Evolutionary conservation across 352 stramenopile species (phyloP), one percentile per base, ranked within the genome.

Genomic region (Globisporangium nunn): DNA sequence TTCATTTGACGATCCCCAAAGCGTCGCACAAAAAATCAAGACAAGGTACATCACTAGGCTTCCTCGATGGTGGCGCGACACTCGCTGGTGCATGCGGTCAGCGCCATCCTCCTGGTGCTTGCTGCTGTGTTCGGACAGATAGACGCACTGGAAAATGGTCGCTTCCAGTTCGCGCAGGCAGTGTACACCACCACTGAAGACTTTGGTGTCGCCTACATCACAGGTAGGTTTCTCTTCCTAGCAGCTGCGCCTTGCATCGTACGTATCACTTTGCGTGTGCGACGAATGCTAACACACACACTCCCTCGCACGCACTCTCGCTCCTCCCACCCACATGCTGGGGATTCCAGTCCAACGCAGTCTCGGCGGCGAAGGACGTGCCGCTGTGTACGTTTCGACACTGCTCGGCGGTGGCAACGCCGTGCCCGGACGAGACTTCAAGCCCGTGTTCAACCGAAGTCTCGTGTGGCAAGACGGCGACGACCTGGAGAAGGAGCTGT

Each of bases 391-490:
- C 58, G 68, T 91, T 8, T 87, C 80, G 1, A 78, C 74, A 14
- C 62, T 75, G 31, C 66, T 73, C 31, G 61, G 59, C 2, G 60
- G 62, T 2, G 75, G 74, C 10, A 82, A 72, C 29, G 78, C 78
- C 7, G 62, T 87, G n/a, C 58, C 74, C 18, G 74, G 72, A 0
- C 60, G 66, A 10, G 76, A 91, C 59, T 88, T 79, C 50, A 72
- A 70, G 40, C 60, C 72, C 3, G 50, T 87, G 6, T 86, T 74
- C 59, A 91, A 91, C 58, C 55, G 74, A 18, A 91, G 80, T 64
- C 58, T 91, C n/a, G 67, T 87, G 33, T 91, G 80, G 80, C 75
- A 91, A 41, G 78, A 91, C 56, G 74, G 80, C 23, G 78, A 88
- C 43, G 73, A 84, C 54, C 62, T 74, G 7, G 80, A 91, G 58